Percentiles rank a stretch among this genome's conserved stretches.
These are phyloP conservation scores for Phoenix dactylifera DNA, from an alignment of 176 grass and related monocot species.

Conservation along the genomic window DNA sequence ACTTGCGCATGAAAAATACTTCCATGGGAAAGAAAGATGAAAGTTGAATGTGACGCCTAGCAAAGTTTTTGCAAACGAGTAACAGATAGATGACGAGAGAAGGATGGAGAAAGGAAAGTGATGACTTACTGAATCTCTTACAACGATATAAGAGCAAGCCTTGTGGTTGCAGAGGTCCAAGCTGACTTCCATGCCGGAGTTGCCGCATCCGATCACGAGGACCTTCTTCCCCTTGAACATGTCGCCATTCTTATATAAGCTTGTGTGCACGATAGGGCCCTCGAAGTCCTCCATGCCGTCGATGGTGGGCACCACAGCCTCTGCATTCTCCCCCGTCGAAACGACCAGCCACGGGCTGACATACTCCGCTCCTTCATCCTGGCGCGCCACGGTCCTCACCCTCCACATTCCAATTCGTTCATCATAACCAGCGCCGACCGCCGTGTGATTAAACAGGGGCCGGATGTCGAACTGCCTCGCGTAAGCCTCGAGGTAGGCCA, in stretches of 20 bases:
- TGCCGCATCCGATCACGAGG: slow-evolving; percentile 83
- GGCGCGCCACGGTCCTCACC: slow-evolving; percentile 1
- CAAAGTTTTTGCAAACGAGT: not conserved
- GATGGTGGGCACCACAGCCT: slow-evolving; percentile 61
- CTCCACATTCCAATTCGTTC: slow-evolving; percentile 43
- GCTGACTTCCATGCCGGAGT: slow-evolving; percentile 98
- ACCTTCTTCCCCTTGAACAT: slow-evolving; percentile 49
- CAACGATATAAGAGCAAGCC: slow-evolving; percentile 64
- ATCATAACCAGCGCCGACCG: slow-evolving; percentile 55
- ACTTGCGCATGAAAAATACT: too few species aligned
- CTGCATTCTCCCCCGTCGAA: slow-evolving; percentile 89
- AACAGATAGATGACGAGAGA: slow-evolving; percentile 20
- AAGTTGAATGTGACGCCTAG: too few species aligned
- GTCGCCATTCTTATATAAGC: slow-evolving; percentile 58
- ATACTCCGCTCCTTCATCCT: slow-evolving; percentile 37
- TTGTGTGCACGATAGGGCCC: slow-evolving; percentile 64
- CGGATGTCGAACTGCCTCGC: slow-evolving; percentile 50
- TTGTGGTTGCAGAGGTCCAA: slow-evolving; percentile 89
- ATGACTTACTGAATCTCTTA: slow-evolving; percentile 71
- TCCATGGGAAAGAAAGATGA: too few species aligned
- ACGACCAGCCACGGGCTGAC: slow-evolving; percentile 70
- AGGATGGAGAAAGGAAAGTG: slow-evolving; percentile 20
- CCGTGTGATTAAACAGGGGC: slow-evolving; percentile 56
- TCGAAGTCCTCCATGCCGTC: slow-evolving; percentile 49
- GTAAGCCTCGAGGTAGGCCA: slow-evolving; percentile 73